A percentile compares a stretch with the other conserved stretches of the same genome.
These are phyloP conservation scores for Arabidopsis suecica DNA, from an alignment of 345 rosid genomes.

Conservation along the genomic window DNA sequence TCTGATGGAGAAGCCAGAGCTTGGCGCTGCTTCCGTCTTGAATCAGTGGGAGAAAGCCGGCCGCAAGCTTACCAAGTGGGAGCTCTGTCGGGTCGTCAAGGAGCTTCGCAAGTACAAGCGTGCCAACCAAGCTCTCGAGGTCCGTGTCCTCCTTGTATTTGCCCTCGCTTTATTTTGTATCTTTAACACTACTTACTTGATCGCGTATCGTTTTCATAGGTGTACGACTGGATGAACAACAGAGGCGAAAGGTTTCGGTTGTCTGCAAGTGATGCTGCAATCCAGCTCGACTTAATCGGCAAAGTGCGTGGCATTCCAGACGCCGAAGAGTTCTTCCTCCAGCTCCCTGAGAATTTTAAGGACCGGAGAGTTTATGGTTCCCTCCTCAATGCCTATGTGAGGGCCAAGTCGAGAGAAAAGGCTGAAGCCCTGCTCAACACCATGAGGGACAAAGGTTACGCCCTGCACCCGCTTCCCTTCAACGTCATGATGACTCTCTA, in stretches of 20 bases:
- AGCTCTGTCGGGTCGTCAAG: conserved; percentile 87
- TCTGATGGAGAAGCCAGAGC: conserved; percentile 75
- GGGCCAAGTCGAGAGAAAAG: conserved; percentile 62
- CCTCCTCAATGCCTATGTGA: conserved; percentile 79
- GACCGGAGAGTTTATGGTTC: conserved; percentile 88
- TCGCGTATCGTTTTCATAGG: conserved; percentile 43
- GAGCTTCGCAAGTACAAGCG: conserved; percentile 88
- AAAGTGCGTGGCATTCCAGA: conserved; percentile 75
- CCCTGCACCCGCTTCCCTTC: conserved; percentile 72
- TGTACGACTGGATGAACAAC: conserved; percentile 91
- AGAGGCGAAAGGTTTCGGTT: conserved; percentile 70
- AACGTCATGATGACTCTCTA: conserved; percentile 98
- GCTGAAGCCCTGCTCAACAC: conserved; percentile 68
- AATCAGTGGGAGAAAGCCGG: conserved; percentile 74
- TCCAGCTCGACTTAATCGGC: conserved; percentile 86
- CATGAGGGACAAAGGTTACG: conserved; percentile 75
- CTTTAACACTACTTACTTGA: not conserved
- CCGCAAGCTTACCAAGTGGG: conserved; percentile 78
- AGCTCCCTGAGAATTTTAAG: conserved; percentile 62
- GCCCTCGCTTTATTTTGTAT: not conserved
- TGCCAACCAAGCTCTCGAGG: conserved; percentile 82
- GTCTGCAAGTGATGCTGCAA: conserved; percentile 89
- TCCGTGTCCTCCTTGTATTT: conserved; percentile 25
- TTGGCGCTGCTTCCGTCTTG: conserved; percentile 73
- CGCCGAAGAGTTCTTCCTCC: conserved; percentile 71